Percentiles rank a stretch among this genome's conserved stretches.
Evolutionary conservation across 495 filamentous ascomycete genomes (phyloP).

Genomic region (Mycothermus thermophilus): DNA sequence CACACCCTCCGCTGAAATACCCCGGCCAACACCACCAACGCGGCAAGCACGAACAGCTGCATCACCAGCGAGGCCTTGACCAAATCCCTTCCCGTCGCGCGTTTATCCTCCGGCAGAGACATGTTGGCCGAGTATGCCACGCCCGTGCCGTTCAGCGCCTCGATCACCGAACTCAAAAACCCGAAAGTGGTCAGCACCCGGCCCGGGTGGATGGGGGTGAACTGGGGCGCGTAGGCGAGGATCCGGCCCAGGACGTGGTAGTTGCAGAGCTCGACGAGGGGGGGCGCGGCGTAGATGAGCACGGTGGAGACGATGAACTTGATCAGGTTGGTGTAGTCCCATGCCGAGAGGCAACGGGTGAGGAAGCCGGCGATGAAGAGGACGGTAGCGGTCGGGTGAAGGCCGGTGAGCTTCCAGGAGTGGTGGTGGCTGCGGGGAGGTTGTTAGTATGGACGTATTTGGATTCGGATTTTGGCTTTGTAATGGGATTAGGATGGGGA

Average conservation of each 20-base stretch:
- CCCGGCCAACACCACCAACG: conserved; percentile 45
- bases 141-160: conserved; percentile 56
- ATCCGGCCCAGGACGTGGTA: conserved; percentile 65
- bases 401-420: conserved; percentile 27
- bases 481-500: too few species aligned
- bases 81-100: conserved; percentile 42
- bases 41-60: conserved; percentile 48
- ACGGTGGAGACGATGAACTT: conserved; percentile 48
- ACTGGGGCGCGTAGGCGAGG: conserved; percentile 66
- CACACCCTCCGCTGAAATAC: conserved; percentile 52
- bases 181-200: conserved; percentile 65
- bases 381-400: conserved; percentile 25
- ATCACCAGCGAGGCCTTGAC: conserved; percentile 54
- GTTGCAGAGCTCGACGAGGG: conserved; percentile 59
- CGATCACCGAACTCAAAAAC: conserved; percentile 47
- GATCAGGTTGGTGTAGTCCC: conserved; percentile 40
- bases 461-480: too few species aligned
- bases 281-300: conserved; percentile 49
- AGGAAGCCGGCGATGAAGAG: conserved; percentile 47
- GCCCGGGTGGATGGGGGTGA: conserved; percentile 64
- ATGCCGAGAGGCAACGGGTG: conserved; percentile 42
- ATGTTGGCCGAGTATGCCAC: conserved; percentile 45
- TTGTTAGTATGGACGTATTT: too few species aligned
- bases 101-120: conserved; percentile 28
- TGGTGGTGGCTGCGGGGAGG: conserved; percentile 34